phyloP scores from a whole-genome alignment of 1,284 basidiomycete genomes.

The Thecaphora frezii region DNA sequence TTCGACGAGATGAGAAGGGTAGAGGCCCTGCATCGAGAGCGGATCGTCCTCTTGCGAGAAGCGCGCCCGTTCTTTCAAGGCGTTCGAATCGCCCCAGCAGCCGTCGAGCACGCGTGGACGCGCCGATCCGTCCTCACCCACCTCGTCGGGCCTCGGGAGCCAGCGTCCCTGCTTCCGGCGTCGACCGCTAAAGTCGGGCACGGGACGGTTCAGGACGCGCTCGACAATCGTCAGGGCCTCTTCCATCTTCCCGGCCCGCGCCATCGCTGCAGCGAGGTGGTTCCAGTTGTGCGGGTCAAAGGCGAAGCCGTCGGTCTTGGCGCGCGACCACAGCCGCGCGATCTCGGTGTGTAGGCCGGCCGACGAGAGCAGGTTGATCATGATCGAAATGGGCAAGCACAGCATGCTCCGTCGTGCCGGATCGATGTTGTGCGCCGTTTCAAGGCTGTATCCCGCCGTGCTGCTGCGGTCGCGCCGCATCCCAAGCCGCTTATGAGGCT shows the following conservation, averaged over 20 bases:
- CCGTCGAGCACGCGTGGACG: no score
- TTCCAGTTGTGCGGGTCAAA: slow-evolving; percentile 95
- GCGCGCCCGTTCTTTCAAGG: no score
- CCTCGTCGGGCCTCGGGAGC: neutral
- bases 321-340: slow-evolving; percentile 69
- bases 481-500: neutral
- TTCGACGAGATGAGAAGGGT: slow-evolving; percentile 11
- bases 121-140: no score
- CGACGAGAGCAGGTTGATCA: slow-evolving; percentile 67
- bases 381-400: slow-evolving; percentile 79
- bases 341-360: slow-evolving; percentile 69
- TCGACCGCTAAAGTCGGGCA: slow-evolving; percentile 16
- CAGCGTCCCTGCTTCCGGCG: neutral
- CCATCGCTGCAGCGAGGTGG: slow-evolving; percentile 73
- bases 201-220: slow-evolving; percentile 65
- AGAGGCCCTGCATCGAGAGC: neutral
- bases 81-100: no score
- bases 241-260: slow-evolving; percentile 75
- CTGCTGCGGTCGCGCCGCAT: neutral
- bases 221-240: slow-evolving; percentile 83
- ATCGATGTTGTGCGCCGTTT: neutral
- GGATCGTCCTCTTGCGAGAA: slow-evolving; percentile 13
- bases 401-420: slow-evolving; percentile 65
- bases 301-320: slow-evolving; percentile 71
- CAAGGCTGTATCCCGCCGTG: neutral